Conservation (phyloP, 805 yeast species). For the Saturnispora serradocipensis region DNA sequence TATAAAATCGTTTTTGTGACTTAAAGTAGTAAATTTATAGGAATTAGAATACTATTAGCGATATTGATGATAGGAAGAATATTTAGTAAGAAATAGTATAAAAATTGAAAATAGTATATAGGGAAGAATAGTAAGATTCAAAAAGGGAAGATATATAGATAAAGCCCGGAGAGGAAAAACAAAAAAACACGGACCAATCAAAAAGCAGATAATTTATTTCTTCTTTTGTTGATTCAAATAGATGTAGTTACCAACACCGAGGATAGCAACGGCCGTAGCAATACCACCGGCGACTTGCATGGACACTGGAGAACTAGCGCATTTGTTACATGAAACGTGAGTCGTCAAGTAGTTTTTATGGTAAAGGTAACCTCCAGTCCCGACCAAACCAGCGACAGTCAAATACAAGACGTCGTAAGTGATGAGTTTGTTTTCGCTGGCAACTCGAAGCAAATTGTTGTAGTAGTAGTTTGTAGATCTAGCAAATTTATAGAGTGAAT, state of each 20-base stretch:
- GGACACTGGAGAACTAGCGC: constrained; percentile 1
- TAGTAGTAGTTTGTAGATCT: background rate
- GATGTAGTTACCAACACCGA: constrained; percentile 12
- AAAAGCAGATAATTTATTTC: background rate
- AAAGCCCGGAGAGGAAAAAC: background rate
- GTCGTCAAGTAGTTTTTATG: constrained; percentile 5
- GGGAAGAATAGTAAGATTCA: background rate
- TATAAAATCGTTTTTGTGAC: background rate
- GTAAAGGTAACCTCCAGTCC: constrained; percentile 5
- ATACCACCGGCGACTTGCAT: constrained; percentile 7
- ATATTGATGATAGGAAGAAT: background rate
- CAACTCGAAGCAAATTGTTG: background rate
- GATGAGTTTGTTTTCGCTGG: constrained; percentile 7
- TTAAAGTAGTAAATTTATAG: constrained; percentile 17
- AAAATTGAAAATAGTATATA: background rate
- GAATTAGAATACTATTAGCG: background rate
- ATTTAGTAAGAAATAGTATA: background rate
- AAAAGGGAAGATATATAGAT: background rate
- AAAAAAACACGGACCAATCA: background rate
- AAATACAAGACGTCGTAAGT: constrained; percentile 9
- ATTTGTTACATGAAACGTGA: constrained; percentile 4
- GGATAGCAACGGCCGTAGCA: constrained; percentile 3
- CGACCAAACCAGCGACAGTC: constrained; percentile 1
- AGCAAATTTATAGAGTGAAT: constrained; percentile 1
- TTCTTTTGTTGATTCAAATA: constrained; percentile 8